Percentiles rank a stretch among this genome's conserved stretches.
phyloP scores from a whole-genome alignment of 1,284 basidiomycete genomes.

The Schizophyllum commune region DNA sequence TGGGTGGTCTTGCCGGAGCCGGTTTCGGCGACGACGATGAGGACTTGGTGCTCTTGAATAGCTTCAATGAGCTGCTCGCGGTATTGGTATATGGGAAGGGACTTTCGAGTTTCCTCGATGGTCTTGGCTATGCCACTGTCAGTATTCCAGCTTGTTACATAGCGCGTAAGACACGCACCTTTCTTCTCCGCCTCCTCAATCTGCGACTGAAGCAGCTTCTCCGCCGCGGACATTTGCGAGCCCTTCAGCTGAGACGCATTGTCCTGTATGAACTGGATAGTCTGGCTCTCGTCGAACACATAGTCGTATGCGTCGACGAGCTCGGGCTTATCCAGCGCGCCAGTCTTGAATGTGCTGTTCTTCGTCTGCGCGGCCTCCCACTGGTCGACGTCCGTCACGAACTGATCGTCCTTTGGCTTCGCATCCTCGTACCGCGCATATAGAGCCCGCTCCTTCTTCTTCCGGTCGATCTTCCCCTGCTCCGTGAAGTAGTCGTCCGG shows the following conservation, averaged over 20 bases:
- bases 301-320: constrained; percentile 88
- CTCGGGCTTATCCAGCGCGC: constrained; percentile 83
- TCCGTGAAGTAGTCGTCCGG: constrained; percentile 98
- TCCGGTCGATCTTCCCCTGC: constrained; percentile 97
- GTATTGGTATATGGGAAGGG: constrained; percentile 83
- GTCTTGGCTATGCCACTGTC: too few species aligned
- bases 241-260: constrained; percentile 53
- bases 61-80: constrained; percentile 85
- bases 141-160: too few species aligned
- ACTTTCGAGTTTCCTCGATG: constrained; percentile 89
- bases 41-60: constrained; percentile 84
- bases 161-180: constrained; percentile 63
- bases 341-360: constrained; percentile 82
- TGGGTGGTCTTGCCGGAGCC: constrained; percentile 99
- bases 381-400: constrained; percentile 93
- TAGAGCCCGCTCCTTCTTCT: constrained; percentile 90
- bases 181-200: constrained; percentile 90
- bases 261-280: constrained; percentile 93
- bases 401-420: constrained; percentile 82
- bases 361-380: constrained; percentile 92
- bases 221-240: constrained; percentile 76
- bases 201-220: constrained; percentile 79
- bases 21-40: constrained; percentile 90
- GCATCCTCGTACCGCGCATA: constrained; percentile 95
- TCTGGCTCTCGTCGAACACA: constrained; percentile 96